Base-by-base conservation (phyloP, 2,329 filamentous ascomycete species). In the Sarocladium kiliense region DNA sequence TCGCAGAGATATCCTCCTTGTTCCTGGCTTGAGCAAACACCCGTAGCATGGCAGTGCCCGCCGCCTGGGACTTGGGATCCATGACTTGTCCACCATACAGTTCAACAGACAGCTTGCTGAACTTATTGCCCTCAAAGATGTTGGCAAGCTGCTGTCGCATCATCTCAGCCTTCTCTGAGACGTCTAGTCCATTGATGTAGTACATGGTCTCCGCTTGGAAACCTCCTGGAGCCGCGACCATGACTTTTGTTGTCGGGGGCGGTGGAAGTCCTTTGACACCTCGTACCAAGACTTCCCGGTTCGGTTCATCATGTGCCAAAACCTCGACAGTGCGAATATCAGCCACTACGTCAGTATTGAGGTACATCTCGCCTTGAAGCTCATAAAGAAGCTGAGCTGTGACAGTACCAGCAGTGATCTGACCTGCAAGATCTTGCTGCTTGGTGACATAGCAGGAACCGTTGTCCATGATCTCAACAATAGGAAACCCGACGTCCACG, bases 21-120 rank as follows among this genome's bases (percentile, higher is more conserved):
- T 57, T 64, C 3, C 61, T 63, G 4, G 79, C 76, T 60, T 84
- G 75, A 0, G 71, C 71, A 59, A 79, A 71, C 49, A 77, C 66
- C 23, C 75, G 61, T 39, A 79, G 69, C 42, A 75, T 74, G 0
- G 79, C 76, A 1, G 77, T 81, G 1, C 76, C 77, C 0, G 70
- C 70, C 25, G 74, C 71, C 30, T 79, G 76, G n/a, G 68, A 73
- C 2, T 61, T 61, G 0, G 75, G 73, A 37, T 78, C 68, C 1
- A 69, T 64, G 0, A 70, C 64, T 55, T 68, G 32, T 58, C 71
- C 50, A 66, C 78, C 59, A 70, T 76, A 61, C 14, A 61, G 19
- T 39, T 66, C 58, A 25, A 74, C 67, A 16, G 65, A 71, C 0
- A 74, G 58, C 9, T 66, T 67, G 55, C 63, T 68, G 49, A 74